Evolutionary conservation across 192 early-diverging fungal species (phyloP).

Genomic region (Dissophora globulifera): DNA sequence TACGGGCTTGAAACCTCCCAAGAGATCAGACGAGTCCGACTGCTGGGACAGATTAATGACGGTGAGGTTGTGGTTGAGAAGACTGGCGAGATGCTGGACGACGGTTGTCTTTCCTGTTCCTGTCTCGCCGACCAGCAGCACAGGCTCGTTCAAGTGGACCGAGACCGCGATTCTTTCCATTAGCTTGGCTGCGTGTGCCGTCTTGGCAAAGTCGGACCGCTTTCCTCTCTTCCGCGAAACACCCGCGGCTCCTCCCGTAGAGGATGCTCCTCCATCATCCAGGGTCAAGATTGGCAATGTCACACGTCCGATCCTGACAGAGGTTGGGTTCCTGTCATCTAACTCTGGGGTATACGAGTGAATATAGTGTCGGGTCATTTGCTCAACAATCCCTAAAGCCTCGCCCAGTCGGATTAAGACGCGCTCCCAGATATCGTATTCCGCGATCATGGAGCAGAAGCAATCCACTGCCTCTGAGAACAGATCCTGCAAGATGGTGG

Average conservation of each 20-base stretch:
- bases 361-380: conserved; percentile 76
- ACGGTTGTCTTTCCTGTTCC: conserved; percentile 98
- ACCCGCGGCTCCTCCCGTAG: too few relatives aligned
- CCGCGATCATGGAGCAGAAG: conserved; percentile 84
- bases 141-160: conserved; percentile 83
- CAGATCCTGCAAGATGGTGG: conserved; percentile 66
- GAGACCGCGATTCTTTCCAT: conserved; percentile 89
- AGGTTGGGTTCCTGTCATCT: conserved; percentile 40
- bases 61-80: conserved; percentile 76
- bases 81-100: conserved; percentile 89
- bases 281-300: conserved; percentile 53
- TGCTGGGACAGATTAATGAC: conserved; percentile 99
- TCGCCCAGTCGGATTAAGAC: conserved; percentile 74
- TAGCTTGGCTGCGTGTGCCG: conserved; percentile 79
- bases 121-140: conserved; percentile 95
- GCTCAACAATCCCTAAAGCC: conserved; percentile 71
- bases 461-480: conserved; percentile 91
- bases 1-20: conserved; percentile 98
- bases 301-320: conserved; percentile 67
- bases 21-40: conserved; percentile 90
- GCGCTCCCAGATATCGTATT: conserved; percentile 69
- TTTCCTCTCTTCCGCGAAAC: conserved; percentile 32
- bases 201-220: conserved; percentile 84
- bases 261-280: conserved; percentile 42
- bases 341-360: conserved; percentile 75